These are phyloP conservation scores for Calonectria crousiana DNA, from an alignment of 2,329 filamentous ascomycete genomes.

Conservation along the genomic window DNA sequence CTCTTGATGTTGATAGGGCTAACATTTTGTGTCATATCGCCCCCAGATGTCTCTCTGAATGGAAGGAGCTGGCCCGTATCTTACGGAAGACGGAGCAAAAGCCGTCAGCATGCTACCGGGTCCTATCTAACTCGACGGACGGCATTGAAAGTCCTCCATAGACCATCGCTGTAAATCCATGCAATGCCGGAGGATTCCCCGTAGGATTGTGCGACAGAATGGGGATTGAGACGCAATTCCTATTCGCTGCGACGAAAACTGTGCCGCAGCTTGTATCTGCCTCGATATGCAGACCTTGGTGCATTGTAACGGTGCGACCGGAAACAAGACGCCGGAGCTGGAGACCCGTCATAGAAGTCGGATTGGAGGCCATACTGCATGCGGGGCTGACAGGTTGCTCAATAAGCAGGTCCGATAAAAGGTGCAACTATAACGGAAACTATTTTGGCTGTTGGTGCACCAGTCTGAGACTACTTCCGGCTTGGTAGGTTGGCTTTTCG, in stretches of 20 bases:
- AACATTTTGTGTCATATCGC: neutral
- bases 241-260: neutral
- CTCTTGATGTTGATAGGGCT: neutral
- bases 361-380: neutral
- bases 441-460: neutral
- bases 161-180: neutral
- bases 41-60: neutral
- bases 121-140: neutral
- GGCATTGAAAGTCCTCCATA: neutral
- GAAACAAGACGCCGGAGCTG: neutral
- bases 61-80: neutral
- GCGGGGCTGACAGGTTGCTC: constrained; percentile 6
- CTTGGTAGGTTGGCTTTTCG: neutral
- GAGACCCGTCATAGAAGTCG: neutral
- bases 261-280: neutral
- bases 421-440: neutral
- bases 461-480: neutral
- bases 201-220: neutral
- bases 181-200: neutral
- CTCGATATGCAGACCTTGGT: neutral
- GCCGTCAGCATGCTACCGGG: neutral
- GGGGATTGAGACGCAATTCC: neutral
- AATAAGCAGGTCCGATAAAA: neutral
- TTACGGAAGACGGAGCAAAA: neutral
- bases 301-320: neutral